Evolutionary conservation across 208 protist species (phyloP).

Genomic region (Kentomonas sorsogonicus): DNA sequence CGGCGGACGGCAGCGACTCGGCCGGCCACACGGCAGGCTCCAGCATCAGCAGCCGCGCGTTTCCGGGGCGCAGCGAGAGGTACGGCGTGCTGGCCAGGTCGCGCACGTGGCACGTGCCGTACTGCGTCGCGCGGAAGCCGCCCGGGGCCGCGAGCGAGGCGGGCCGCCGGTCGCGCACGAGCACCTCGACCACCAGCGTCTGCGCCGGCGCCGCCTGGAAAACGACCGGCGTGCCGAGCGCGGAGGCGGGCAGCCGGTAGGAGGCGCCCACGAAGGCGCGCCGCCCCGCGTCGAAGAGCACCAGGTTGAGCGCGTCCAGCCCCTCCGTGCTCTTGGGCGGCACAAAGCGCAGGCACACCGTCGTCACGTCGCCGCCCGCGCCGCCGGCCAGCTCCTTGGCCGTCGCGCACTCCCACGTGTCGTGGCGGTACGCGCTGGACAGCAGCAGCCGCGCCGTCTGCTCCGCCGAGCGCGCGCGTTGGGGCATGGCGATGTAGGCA

Average conservation of each 20-base stretch:
- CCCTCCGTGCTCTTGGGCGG: conserved; percentile 15
- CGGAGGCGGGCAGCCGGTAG: conserved; percentile 29
- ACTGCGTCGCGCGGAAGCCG: conserved; percentile 48
- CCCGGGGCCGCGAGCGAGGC: conserved; percentile 21
- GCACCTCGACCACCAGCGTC: conserved; percentile 64
- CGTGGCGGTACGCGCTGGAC: conserved; percentile 79
- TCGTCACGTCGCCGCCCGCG: conserved; percentile 24
- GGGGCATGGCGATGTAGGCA: conserved; percentile 5
- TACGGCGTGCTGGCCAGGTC: conserved; percentile 12
- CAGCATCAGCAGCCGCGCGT: conserved; percentile 64
- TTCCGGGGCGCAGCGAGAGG: conserved; percentile 46
- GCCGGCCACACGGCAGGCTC: conserved; percentile 52
- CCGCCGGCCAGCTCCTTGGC: conserved; percentile 30
- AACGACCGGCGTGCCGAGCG: conserved; percentile 34
- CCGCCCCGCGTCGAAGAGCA: conserved; percentile 51
- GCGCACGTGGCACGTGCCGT: conserved; percentile 41
- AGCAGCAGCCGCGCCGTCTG: conserved; percentile 78
- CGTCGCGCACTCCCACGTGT: conserved; percentile 71
- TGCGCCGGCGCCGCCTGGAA: conserved; percentile 50
- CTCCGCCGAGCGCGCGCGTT: conserved; percentile 61
- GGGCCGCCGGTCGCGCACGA: conserved; percentile 31
- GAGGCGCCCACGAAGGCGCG: conserved; percentile 70
- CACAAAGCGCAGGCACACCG: conserved; percentile 34
- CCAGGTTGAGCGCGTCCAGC: conserved; percentile 53
- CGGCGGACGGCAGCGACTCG: conserved; percentile 20